phyloP scores from a whole-genome alignment of 129 eudicot species.

The Solidago caesia region DNA sequence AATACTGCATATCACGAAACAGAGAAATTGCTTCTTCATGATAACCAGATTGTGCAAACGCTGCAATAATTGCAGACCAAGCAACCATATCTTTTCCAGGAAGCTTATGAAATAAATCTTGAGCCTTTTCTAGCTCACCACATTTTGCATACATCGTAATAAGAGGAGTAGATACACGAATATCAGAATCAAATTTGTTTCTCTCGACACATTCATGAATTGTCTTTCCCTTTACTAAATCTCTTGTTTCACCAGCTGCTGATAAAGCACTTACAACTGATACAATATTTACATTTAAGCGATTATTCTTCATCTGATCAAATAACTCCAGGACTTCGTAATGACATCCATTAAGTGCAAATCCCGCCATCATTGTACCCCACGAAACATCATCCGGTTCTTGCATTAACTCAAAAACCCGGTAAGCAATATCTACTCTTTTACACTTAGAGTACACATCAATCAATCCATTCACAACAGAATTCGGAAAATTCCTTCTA shows the following conservation, averaged over 20 bases:
- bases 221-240: conserved; percentile 49
- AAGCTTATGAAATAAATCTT: conserved; percentile 41
- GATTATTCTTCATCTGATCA: conserved; percentile 43
- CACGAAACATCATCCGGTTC: conserved; percentile 58
- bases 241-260: conserved; percentile 60
- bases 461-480: conserved; percentile 59
- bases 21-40: conserved; percentile 51
- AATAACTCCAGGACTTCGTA: conserved; percentile 46
- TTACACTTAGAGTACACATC: conserved; percentile 64
- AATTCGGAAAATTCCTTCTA: conserved; percentile 41
- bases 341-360: conserved; percentile 45
- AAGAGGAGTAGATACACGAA: conserved; percentile 55
- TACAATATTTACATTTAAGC: conserved; percentile 42
- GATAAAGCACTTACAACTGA: conserved; percentile 57
- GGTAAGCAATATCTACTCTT: conserved; percentile 33
- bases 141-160: conserved; percentile 69
- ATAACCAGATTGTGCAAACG: conserved; percentile 57
- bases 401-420: conserved; percentile 45
- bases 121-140: conserved; percentile 54
- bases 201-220: conserved; percentile 53
- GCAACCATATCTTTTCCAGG: conserved; percentile 65
- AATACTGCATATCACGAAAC: conserved; percentile 56
- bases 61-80: conserved; percentile 73
- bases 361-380: conserved; percentile 84
- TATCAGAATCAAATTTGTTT: conserved; percentile 48